Evolutionary conservation across 176 grass and related monocot genomes (phyloP), one percentile per base, ranked within the genome.

Genomic region (Stipa capillata): DNA sequence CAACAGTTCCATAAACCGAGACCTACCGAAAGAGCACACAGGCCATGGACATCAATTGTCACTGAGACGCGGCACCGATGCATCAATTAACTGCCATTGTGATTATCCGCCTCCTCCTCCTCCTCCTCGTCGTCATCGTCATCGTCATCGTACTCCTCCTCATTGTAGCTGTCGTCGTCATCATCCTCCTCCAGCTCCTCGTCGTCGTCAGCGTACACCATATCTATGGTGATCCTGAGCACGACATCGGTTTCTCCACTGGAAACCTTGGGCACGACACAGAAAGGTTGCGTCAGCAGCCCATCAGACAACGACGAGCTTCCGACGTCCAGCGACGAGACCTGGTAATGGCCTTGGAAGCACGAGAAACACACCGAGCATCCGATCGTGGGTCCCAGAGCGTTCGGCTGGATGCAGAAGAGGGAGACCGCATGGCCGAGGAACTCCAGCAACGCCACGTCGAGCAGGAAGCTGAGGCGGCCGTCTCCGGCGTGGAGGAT

Each of bases 351-450:
- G 21, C 42, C 42, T 1, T 21, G 14, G 32, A 73, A 62, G 32
- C 67, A 73, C 16, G 80, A 82, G 56, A 82, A 82, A 32, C 37
- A n/a, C 43, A 73, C 3, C 0, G 32, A 73, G 80, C 80, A 82
- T 5, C 55, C 9, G 16, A 62, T 29, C 6, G 7, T 35, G 1
- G 79, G 48, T 3, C 7, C 16, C 1, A 0, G 36, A 32, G 29
- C 23, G 16, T 62, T 44, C 6, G 21, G 43, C 68, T 21, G 31
- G 29, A 73, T 0, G 28, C 80, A 73, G 21, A 73, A 23, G 11
- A 82, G 80, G 42, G 69, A 82, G 43, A 73, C 8, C 9, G 5
- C 8, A 4, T 62, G 67, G 7, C 49, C 33, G 32, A 58, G 0
- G 8, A 31, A 43, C 69, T 63, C 80, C 23, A 17, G 32, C 5